Conservation (phyloP, 1,139 yeast species). For the Tardiomyces digboiensis region DNA sequence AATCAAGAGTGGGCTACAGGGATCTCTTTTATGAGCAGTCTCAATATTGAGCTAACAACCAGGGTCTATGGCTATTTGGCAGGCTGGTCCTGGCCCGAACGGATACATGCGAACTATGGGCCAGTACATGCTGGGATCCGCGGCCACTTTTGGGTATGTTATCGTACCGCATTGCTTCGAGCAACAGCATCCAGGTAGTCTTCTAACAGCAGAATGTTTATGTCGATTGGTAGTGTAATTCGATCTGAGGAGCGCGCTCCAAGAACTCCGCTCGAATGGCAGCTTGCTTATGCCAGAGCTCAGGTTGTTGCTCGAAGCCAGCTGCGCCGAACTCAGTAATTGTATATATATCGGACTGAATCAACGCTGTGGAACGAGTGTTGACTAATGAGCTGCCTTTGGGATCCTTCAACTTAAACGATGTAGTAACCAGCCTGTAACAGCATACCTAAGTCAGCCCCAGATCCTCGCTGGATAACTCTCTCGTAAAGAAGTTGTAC, state of each 20-base stretch:
- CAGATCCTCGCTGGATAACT: too few relatives aligned
- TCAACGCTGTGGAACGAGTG: too few relatives aligned
- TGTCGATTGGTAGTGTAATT: slow-evolving; percentile 71
- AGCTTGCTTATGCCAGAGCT: background rate
- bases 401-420: too few relatives aligned
- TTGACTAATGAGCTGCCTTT: too few relatives aligned
- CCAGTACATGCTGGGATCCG: slow-evolving; percentile 93
- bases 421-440: too few relatives aligned
- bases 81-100: slow-evolving; percentile 97
- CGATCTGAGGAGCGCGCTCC: slow-evolving; percentile 49
- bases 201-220: slow-evolving; percentile 42
- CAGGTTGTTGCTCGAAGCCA: background rate
- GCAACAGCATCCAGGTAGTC: background rate
- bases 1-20: too few relatives aligned
- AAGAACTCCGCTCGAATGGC: background rate
- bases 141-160: slow-evolving; percentile 58
- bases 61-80: slow-evolving; percentile 74
- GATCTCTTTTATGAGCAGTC: too few relatives aligned
- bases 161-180: background rate
- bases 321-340: background rate
- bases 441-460: too few relatives aligned
- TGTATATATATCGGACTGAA: too few relatives aligned
- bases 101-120: slow-evolving; percentile 97
- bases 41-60: too few relatives aligned
- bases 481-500: too few relatives aligned